phyloP scores from a whole-genome alignment of 495 filamentous ascomycete species.

The Talaromyces thailandensis region DNA sequence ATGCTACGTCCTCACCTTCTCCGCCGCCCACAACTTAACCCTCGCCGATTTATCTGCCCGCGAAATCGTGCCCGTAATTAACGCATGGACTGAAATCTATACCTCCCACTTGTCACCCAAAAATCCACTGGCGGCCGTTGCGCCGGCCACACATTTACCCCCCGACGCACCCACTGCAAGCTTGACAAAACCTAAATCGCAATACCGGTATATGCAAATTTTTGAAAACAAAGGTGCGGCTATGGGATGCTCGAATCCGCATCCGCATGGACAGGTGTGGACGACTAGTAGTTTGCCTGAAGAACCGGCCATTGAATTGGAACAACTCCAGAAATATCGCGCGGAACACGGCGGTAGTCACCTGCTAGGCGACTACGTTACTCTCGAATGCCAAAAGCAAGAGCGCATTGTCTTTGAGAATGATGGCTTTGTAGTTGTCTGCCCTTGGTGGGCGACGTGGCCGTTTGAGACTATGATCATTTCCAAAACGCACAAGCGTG shows the following conservation, averaged over 20 bases:
- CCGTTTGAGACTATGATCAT: slow-evolving; percentile 95
- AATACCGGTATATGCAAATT: slow-evolving; percentile 97
- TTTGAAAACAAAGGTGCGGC: slow-evolving; percentile 98
- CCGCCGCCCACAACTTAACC: slow-evolving; percentile 79
- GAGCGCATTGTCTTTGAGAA: slow-evolving; percentile 88
- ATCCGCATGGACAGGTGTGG: slow-evolving; percentile 96
- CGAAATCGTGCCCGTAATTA: slow-evolving; percentile 66
- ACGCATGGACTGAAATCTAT: slow-evolving; percentile 87
- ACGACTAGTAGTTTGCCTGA: slow-evolving; percentile 83
- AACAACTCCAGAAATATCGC: slow-evolving; percentile 67
- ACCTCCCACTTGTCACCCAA: slow-evolving; percentile 63
- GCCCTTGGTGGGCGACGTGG: slow-evolving; percentile 97
- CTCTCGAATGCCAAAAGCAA: slow-evolving; percentile 67
- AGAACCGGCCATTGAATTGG: slow-evolving; percentile 71
- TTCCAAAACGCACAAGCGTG: slow-evolving; percentile 67
- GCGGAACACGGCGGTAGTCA: slow-evolving; percentile 59
- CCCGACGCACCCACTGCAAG: slow-evolving; percentile 36
- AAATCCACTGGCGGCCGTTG: slow-evolving; percentile 51
- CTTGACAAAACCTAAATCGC: slow-evolving; percentile 51
- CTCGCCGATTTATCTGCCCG: slow-evolving; percentile 70
- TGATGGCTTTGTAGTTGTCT: slow-evolving; percentile 68
- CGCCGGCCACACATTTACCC: slow-evolving; percentile 36
- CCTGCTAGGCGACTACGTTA: slow-evolving; percentile 78
- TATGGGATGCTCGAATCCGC: slow-evolving; percentile 98
- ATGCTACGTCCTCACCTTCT: slow-evolving; percentile 96